A percentile compares a stretch with the other conserved stretches of the same genome.
phyloP scores from a whole-genome alignment of 176 grass and related monocot genomes.

The Oryza longistaminata region DNA sequence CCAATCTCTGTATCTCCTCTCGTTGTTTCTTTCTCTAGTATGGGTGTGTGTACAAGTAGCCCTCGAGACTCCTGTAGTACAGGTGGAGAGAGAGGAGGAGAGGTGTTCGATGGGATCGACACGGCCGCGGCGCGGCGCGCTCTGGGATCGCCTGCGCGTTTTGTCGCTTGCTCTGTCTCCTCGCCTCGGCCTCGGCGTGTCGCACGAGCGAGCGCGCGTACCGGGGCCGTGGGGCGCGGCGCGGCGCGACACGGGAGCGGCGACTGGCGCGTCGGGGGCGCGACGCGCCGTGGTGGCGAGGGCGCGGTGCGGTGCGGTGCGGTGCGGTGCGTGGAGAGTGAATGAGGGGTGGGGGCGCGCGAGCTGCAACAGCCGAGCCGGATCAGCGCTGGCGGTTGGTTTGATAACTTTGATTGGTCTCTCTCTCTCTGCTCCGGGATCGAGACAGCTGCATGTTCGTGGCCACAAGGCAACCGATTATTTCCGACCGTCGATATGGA shows the following conservation, averaged over 20 bases:
- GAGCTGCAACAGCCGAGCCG: neutral
- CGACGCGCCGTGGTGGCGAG: neutral
- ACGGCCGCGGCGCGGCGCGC: neutral
- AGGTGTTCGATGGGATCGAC: conserved; percentile 1
- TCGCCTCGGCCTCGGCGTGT: neutral
- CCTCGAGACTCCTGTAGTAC: neutral
- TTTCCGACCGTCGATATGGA: neutral
- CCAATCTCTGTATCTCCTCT: too few species aligned
- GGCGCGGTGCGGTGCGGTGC: neutral
- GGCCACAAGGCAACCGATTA: neutral
- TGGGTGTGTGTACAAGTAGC: neutral
- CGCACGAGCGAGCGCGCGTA: too few species aligned
- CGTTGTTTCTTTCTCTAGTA: neutral
- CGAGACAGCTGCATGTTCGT: too few species aligned
- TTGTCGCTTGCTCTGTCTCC: neutral
- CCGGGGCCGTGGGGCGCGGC: too few species aligned
- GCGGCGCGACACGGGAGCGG: neutral
- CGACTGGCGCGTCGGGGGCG: too few species aligned
- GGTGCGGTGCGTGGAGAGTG: neutral
- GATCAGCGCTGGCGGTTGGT: neutral
- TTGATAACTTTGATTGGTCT: neutral
- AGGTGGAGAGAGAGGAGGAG: neutral
- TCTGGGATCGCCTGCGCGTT: neutral
- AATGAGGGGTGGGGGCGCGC: neutral
- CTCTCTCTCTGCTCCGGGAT: too few species aligned